A percentile compares a stretch with the other conserved stretches of the same genome.
Evolutionary conservation across 805 yeast species (phyloP).

Genomic region (Metschnikowia rubicola): DNA sequence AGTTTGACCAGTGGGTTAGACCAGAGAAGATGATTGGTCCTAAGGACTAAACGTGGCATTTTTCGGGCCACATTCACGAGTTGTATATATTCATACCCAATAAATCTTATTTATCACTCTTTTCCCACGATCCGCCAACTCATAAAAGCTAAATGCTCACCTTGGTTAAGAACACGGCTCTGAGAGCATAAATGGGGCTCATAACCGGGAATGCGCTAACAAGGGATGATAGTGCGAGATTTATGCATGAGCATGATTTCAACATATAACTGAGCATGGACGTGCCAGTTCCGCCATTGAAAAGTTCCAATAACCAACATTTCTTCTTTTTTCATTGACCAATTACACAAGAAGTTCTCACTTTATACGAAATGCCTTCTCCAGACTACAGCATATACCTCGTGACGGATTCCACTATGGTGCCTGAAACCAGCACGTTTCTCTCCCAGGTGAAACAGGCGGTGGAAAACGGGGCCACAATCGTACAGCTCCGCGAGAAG

Average conservation of each 20-base stretch:
- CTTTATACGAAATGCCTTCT: neutral
- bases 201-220: constrained; percentile 16
- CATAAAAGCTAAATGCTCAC: no score
- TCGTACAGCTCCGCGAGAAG: constrained; percentile 84
- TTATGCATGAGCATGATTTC: neutral
- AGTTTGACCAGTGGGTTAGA: constrained; percentile 94
- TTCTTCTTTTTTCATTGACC: no score
- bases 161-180: no score
- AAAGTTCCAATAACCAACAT: neutral
- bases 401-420: constrained; percentile 76
- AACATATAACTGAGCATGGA: no score
- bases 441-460: constrained; percentile 61
- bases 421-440: constrained; percentile 58
- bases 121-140: neutral
- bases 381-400: constrained; percentile 50
- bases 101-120: neutral
- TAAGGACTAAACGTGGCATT: constrained; percentile 37
- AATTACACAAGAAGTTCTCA: no score
- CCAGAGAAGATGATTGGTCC: constrained; percentile 99
- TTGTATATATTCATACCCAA: constrained; percentile 2
- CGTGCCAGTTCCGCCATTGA: neutral
- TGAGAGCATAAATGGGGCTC: no score
- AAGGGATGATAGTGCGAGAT: constrained; percentile 11
- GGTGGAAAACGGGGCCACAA: constrained; percentile 67
- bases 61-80: neutral